Base-by-base conservation (phyloP, 345 rosid genomes). In the Euclidium syriacum region DNA sequence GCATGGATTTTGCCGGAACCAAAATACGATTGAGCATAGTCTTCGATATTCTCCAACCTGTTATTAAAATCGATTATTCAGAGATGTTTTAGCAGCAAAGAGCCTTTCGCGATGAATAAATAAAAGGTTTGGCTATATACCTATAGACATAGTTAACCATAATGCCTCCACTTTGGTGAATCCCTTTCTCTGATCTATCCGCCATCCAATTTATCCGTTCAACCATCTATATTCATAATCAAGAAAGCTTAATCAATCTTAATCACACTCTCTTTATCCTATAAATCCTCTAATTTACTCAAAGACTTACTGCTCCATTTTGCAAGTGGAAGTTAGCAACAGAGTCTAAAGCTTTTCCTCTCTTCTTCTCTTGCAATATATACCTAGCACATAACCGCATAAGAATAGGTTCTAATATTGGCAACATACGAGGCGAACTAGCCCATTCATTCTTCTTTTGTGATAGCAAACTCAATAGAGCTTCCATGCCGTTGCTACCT, bases 161-260 rank as follows among this genome's bases (percentile, higher is more conserved):
- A 48, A 90, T 81, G 65, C 97, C 90, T 48, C 78, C 90, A 72
- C 97, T 87, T 58, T 85, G 96, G 24, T 41, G 43, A 52, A 84
- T 73, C 34, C 90, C 91, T 72, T 83, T 90, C 61, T 84, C 86
- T 2, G 96, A 87, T 40, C 27, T 64, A 67, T 87, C 90, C 1
- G 95, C 97, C 97, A 94, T 87, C 99, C 97, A 94, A 44, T 90
- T 94, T 75, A 94, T 75, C 77, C 96, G 85, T 67, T 89, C 91
- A 22, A 90, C 77, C 95, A 94, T 90, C 97, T 94, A 73, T 61
- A 25, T 56, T 26, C 20, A 57, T 41, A 22, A 46, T 43, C 36
- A 53, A 19, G 34, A 27, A 16, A 16, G 30, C 12, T 19, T 33
- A 16, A 41, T 41, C 34, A 49, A 47, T 55, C 33, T 43, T 11